Percentiles rank a stretch among this genome's conserved stretches.
Evolutionary conservation across 352 stramenopile species (phyloP).

Genomic region (Pythium diclinum): DNA sequence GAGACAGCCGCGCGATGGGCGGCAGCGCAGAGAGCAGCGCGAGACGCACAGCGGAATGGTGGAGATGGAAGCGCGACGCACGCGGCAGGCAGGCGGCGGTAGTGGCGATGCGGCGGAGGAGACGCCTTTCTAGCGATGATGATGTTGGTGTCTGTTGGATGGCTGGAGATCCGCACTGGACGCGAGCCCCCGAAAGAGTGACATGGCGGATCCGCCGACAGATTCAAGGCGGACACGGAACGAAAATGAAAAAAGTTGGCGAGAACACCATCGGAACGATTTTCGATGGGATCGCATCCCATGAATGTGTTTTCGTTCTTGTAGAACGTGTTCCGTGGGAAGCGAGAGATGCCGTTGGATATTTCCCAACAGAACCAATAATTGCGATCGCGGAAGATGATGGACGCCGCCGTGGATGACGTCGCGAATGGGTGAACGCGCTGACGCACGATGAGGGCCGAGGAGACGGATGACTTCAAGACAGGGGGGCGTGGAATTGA

Average conservation of each 20-base stretch:
- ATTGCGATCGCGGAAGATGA: too few relatives aligned
- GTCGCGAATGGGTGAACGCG: background rate
- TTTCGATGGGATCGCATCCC: background rate
- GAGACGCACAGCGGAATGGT: conserved; percentile 1
- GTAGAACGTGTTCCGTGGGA: too few relatives aligned
- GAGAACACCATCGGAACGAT: background rate
- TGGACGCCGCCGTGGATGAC: too few relatives aligned
- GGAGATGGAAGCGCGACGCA: background rate
- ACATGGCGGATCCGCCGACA: background rate
- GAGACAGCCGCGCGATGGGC: background rate
- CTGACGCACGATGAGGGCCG: background rate
- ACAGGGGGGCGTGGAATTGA: background rate
- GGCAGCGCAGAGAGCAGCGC: conserved; percentile 2
- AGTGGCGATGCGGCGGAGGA: background rate
- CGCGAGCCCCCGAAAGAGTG: background rate
- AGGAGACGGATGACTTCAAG: background rate
- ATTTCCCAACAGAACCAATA: too few relatives aligned
- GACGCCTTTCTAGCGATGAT: background rate
- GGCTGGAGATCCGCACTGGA: background rate
- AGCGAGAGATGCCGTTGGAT: too few relatives aligned
- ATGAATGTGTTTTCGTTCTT: too few relatives aligned
- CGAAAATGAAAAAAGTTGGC: background rate
- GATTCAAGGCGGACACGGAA: background rate
- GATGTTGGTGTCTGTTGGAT: background rate
- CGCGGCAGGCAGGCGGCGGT: background rate